These are phyloP conservation scores for Fraxinus greggii DNA, from an alignment of 305 asterid species.

Conservation along the genomic window DNA sequence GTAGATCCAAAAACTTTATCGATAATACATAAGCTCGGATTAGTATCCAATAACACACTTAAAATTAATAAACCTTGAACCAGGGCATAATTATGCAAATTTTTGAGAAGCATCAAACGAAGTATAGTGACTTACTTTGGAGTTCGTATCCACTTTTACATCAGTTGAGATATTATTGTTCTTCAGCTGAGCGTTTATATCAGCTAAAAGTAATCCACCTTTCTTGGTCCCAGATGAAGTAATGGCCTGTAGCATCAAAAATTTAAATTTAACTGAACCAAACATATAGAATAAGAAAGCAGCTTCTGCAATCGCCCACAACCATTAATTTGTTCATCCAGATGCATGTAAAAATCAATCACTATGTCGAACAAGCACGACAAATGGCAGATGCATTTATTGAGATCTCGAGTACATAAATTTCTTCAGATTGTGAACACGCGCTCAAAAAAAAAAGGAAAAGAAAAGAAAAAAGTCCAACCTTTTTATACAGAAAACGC, in stretches of 20 bases:
- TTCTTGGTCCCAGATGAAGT: conserved; percentile 76
- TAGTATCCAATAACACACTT: neutral
- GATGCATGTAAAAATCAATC: neutral
- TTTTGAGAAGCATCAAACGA: neutral
- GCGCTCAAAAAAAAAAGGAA: neutral
- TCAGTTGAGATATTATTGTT: conserved; percentile 85
- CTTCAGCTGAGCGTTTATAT: conserved; percentile 70
- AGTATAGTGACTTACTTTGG: conserved; percentile 53
- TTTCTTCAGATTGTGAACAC: neutral
- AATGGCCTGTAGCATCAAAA: conserved; percentile 52
- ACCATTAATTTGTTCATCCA: conserved; percentile 20
- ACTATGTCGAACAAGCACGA: conserved; percentile 4
- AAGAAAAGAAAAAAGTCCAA: neutral
- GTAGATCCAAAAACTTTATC: neutral
- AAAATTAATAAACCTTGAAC: neutral
- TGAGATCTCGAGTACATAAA: neutral
- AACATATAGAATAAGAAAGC: conserved; percentile 5
- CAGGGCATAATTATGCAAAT: neutral
- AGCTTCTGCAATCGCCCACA: neutral
- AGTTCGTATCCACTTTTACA: conserved; percentile 74
- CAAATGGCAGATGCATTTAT: neutral
- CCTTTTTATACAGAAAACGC: neutral
- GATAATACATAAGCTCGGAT: neutral
- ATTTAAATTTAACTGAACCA: neutral
- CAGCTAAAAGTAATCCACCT: conserved; percentile 73